A percentile compares a stretch with the other conserved stretches of the same genome.
phyloP scores from a whole-genome alignment of 148 eudicot species.

The Nepenthes mirabilis region DNA sequence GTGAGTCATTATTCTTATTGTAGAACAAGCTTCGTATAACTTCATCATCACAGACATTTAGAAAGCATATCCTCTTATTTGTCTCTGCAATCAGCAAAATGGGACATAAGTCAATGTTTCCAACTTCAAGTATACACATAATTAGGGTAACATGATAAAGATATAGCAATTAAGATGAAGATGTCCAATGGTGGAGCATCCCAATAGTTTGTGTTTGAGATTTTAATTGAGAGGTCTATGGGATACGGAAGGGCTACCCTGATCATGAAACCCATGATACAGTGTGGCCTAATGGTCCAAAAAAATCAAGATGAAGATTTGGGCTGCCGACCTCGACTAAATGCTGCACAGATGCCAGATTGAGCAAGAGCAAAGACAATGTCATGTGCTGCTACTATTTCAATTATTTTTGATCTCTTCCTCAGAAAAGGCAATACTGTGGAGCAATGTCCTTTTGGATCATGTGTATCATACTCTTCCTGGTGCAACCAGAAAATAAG shows the following conservation, averaged over 20 bases:
- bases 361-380: constrained; percentile 95
- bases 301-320: neutral
- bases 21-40: constrained; percentile 94
- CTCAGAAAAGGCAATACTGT: constrained; percentile 64
- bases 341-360: constrained; percentile 96
- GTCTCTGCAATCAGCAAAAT: constrained; percentile 58
- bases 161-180: neutral
- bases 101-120: neutral
- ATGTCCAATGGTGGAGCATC: too few relatives aligned
- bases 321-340: constrained; percentile 59
- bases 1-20: constrained; percentile 93
- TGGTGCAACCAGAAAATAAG: constrained; percentile 16
- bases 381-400: constrained; percentile 94
- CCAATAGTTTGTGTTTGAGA: too few relatives aligned
- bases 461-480: constrained; percentile 98
- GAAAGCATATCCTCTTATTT: constrained; percentile 84
- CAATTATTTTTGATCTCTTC: constrained; percentile 80
- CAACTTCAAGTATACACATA: neutral
- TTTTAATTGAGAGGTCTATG: too few relatives aligned
- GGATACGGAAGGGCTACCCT: too few relatives aligned
- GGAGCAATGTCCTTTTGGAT: constrained; percentile 79
- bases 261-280: too few relatives aligned
- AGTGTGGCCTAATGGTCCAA: too few relatives aligned
- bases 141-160: neutral
- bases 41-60: constrained; percentile 83